A percentile compares a stretch with the other conserved stretches of the same genome.
These are phyloP conservation scores for Calocybe cyanea DNA, from an alignment of 768 basidiomycete genomes.

Conservation along the genomic window DNA sequence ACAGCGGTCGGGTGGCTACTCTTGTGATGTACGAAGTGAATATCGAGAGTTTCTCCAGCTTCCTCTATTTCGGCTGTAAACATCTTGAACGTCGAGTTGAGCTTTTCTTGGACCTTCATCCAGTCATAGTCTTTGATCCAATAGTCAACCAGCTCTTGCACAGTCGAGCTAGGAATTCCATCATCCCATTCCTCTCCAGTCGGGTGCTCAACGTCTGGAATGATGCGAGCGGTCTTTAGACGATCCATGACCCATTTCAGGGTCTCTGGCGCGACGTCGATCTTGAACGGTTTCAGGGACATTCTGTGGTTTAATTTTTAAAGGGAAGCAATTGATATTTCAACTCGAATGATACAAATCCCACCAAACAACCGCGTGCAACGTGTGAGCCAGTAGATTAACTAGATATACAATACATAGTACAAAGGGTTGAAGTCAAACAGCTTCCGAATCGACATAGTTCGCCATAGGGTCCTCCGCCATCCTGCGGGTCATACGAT, in stretches of 20 bases:
- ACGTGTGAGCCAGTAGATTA: too few relatives aligned
- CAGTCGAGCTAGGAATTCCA: constrained; percentile 37
- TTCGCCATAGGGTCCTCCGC: constrained; percentile 92
- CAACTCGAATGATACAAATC: too few relatives aligned
- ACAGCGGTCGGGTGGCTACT: constrained; percentile 38
- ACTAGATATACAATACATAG: constrained; percentile 7
- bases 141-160: constrained; percentile 38
- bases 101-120: constrained; percentile 40
- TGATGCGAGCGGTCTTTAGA: constrained; percentile 34
- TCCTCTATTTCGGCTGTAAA: constrained; percentile 49
- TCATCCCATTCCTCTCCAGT: constrained; percentile 43
- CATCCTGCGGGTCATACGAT: constrained; percentile 73
- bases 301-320: too few relatives aligned
- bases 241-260: constrained; percentile 36
- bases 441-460: constrained; percentile 62
- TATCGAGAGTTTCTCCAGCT: constrained; percentile 38
- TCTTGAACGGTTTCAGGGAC: constrained; percentile 28
- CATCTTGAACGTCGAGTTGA: constrained; percentile 47
- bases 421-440: constrained; percentile 2
- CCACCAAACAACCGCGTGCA: too few relatives aligned
- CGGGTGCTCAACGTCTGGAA: constrained; percentile 45
- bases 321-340: too few relatives aligned
- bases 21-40: constrained; percentile 52
- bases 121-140: constrained; percentile 50
- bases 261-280: constrained; percentile 33